Evolutionary conservation across 768 basidiomycete genomes (phyloP).

Genomic region (Lanmaoa rubissima): DNA sequence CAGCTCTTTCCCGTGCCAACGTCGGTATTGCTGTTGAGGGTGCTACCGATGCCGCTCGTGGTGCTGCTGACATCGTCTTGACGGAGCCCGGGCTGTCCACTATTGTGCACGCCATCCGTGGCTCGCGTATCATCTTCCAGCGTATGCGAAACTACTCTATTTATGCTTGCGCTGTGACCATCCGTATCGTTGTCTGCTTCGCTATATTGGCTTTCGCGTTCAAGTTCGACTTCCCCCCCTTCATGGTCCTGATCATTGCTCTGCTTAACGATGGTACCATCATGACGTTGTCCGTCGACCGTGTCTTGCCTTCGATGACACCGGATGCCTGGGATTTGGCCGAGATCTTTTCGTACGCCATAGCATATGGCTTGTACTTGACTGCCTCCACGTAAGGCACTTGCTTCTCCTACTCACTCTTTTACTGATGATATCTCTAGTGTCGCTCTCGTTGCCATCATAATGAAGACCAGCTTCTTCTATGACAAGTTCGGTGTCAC

Average conservation of each 20-base stretch:
- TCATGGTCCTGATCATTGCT: conserved; percentile 99
- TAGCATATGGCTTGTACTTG: conserved; percentile 94
- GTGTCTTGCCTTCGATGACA: conserved; percentile 88
- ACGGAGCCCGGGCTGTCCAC: conserved; percentile 99
- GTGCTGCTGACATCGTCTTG: conserved; percentile 96
- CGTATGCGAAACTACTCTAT: conserved; percentile 99
- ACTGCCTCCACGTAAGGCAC: conserved; percentile 80
- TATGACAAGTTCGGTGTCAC: conserved; percentile 77
- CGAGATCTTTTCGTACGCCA: conserved; percentile 94
- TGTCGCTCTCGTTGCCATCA: conserved; percentile 75
- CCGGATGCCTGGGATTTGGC: conserved; percentile 96
- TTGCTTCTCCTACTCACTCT: background rate
- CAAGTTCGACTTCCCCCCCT: conserved; percentile 98
- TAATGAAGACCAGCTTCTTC: conserved; percentile 89
- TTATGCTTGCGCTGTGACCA: conserved; percentile 94
- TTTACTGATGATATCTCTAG: conserved; percentile 37
- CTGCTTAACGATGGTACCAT: conserved; percentile 98
- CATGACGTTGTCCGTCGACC: conserved; percentile 96
- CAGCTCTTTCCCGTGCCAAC: conserved; percentile 96
- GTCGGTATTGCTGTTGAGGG: conserved; percentile 99
- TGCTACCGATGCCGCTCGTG: conserved; percentile 97
- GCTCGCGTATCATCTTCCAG: conserved; percentile 99
- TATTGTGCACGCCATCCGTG: conserved; percentile 97
- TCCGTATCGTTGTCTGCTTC: conserved; percentile 98
- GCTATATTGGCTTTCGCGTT: conserved; percentile 93